Conservation (phyloP, 148 eudicot genomes). For the Tetragonia tetragonoides region DNA sequence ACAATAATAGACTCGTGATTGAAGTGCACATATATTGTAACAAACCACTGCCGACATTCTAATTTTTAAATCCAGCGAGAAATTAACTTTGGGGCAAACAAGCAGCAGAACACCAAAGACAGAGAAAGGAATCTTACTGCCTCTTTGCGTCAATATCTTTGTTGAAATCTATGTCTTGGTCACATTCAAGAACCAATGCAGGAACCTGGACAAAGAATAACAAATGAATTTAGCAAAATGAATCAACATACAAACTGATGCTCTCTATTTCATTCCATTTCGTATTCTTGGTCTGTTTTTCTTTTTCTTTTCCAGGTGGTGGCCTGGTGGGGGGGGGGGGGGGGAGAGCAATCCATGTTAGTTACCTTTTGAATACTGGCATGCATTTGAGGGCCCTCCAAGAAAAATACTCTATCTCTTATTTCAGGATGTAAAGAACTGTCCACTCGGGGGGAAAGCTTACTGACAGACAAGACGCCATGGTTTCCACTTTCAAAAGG, state of each 20-base stretch:
- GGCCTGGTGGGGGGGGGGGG: not conserved
- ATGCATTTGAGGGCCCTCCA: conserved; percentile 93
- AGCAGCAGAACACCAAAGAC: not conserved
- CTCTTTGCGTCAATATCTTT: conserved; percentile 82
- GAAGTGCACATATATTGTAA: no score
- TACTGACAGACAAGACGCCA: conserved; percentile 68
- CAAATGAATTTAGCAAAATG: not conserved
- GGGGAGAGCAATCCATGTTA: not conserved
- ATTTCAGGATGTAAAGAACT: conserved; percentile 58
- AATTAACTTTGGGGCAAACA: not conserved
- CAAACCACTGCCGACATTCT: not conserved
- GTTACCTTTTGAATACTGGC: conserved; percentile 74
- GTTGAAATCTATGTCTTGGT: conserved; percentile 81
- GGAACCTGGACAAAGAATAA: conserved; percentile 58
- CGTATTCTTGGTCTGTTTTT: not conserved
- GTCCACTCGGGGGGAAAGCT: conserved; percentile 49
- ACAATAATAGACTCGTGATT: no score
- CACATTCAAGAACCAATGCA: conserved; percentile 91
- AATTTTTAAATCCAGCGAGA: not conserved
- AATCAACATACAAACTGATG: not conserved
- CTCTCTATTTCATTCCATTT: not conserved
- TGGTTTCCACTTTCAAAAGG: conserved; percentile 75
- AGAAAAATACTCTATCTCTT: conserved; percentile 71
- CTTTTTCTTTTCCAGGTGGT: not conserved
- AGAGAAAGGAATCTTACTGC: conserved; percentile 51